Evolutionary conservation across 441 rosid genomes (phyloP).

Genomic region (Cnidoscolus chayamansa): DNA sequence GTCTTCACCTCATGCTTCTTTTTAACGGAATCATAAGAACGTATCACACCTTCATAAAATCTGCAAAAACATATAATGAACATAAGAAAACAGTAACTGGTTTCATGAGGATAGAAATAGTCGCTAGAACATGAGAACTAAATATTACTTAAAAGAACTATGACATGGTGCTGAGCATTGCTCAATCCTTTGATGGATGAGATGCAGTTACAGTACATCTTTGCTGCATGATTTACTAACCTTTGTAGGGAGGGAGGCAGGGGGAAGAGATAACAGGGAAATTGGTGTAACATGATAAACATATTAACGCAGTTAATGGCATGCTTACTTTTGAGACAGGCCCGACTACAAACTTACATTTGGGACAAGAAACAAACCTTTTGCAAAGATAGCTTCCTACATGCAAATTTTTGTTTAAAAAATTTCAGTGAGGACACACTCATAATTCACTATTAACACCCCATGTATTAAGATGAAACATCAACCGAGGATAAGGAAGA

Average conservation of each 20-base stretch:
- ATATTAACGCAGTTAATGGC: neutral
- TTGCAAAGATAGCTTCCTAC: neutral
- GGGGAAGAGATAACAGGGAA: neutral
- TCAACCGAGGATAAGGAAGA: neutral
- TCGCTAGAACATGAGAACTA: neutral
- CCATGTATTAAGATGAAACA: neutral
- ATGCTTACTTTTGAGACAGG: neutral
- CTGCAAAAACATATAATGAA: slow-evolving; percentile 42
- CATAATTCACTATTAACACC: neutral
- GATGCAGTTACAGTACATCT: neutral
- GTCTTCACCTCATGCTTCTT: slow-evolving; percentile 80
- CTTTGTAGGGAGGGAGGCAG: neutral
- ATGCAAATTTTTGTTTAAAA: too few species aligned
- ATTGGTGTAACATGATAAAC: neutral
- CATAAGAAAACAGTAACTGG: neutral
- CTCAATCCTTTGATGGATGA: neutral
- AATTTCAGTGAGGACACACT: too few species aligned
- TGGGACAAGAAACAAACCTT: neutral
- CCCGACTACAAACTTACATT: neutral
- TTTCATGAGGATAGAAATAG: neutral
- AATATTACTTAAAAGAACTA: neutral
- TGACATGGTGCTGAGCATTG: neutral
- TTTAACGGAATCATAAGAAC: slow-evolving; percentile 56
- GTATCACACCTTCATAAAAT: slow-evolving; percentile 67
- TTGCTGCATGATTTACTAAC: neutral